Base-by-base conservation (phyloP, 768 basidiomycete genomes). In the Tricholoma sp. region DNA sequence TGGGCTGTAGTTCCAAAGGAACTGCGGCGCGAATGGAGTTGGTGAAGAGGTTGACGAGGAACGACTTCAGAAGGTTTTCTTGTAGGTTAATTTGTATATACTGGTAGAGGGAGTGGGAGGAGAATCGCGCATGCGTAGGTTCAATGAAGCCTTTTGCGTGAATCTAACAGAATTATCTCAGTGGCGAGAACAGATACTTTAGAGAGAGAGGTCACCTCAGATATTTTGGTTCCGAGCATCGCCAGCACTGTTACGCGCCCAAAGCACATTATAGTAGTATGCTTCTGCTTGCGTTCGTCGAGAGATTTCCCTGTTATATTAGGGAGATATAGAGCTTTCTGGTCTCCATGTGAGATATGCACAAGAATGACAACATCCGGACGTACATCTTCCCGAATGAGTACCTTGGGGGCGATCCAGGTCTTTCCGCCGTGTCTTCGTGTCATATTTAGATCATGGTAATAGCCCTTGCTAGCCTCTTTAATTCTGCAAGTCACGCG, bases 291-390 rank as follows among this genome's bases (percentile, higher is more conserved):
- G 42, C 78, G 73, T 33, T 76, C 78, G 57, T 76, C 77, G 37
- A 98, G 69, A 28, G 83, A 77, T 49, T 81, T 86, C 0, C 96
- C 96, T 1, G 73, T 70, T 28, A 98, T 82, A 65, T 97, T 85
- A 2, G 96, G 96, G 55, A 98, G 86, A 72, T 94, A 97, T 3
- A 95, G 74, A 13, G 96, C 85, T 86, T 86, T 89, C 95, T 98
- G 66, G 15, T 17, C 18, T 50, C 12, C 41, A n/a, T 50, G 24
- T 61, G n/a, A 61, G 52, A 6, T 31, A 31, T 10, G 28, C 33
- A 17, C 17, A 37, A 12, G 20, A 13, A 48, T 28, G 17, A 24
- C 13, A 31, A 48, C 12, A 10, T 11, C 7, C 12, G 44, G 15
- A 79, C 90, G 62, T 66, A 95, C 95, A 61, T 96, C 92, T 74